Evolutionary conservation across 176 grass and related monocot species (phyloP).

Genomic region (Hordeum vulgare): MorexV3_pseudomolecules_assembly NC_058522.1:508500289-508500788

Average conservation of each 20-base stretch:
- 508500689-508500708: conserved; percentile 6
- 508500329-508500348: not conserved
- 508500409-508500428: not conserved
- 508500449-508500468: not conserved
- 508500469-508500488: not conserved
- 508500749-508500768: conserved; percentile 33
- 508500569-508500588: not conserved
- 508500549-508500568: conserved; percentile 15
- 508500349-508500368: not conserved
- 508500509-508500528: not conserved
- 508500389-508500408: not conserved
- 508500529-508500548: not conserved
- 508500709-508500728: not conserved
- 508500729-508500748: not conserved
- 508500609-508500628: not conserved
- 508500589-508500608: not conserved
- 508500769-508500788: conserved; percentile 91
- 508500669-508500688: not conserved
- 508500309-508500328: not conserved
- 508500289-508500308: not conserved
- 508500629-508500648: not conserved
- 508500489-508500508: not conserved
- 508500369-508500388: not conserved
- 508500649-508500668: not conserved
- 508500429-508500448: not conserved